Evolutionary conservation across 108 stramenopile genomes (phyloP).

Genomic region (Nitzschia sp.): DNA sequence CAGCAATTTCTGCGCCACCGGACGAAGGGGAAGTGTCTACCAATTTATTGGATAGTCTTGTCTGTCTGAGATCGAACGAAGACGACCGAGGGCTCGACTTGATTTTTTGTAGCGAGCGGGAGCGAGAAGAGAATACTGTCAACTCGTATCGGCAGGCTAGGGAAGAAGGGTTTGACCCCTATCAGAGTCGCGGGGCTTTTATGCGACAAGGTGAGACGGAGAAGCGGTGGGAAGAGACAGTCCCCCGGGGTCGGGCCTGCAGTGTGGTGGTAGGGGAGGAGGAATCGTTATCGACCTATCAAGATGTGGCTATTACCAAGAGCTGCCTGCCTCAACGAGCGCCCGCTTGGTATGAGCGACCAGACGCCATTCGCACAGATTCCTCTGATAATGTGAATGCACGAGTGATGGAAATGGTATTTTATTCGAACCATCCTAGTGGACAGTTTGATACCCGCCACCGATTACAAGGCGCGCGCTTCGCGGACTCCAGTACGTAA

Average conservation of each 20-base stretch:
- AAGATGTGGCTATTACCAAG: background rate
- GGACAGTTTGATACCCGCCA: background rate
- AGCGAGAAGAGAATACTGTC: background rate
- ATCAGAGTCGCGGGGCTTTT: background rate
- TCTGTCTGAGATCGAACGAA: background rate
- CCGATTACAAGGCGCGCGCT: too few species aligned
- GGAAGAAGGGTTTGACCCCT: background rate
- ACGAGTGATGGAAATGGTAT: constrained; percentile 45
- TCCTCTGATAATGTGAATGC: background rate
- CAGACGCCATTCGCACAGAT: background rate
- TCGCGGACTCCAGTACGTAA: too few species aligned
- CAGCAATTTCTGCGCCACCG: background rate
- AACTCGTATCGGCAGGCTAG: background rate
- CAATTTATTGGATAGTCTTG: background rate
- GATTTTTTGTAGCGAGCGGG: background rate
- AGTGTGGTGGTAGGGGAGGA: background rate
- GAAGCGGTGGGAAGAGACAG: background rate
- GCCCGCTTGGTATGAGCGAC: constrained; percentile 1
- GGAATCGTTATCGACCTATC: background rate
- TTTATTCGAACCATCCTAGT: constrained; percentile 31
- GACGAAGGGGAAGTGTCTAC: background rate
- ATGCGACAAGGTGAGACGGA: background rate
- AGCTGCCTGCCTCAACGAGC: background rate
- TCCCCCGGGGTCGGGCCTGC: background rate
- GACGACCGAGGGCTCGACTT: background rate